Base-by-base conservation (phyloP, 306 rosid species). In the Begonia masoniana region DNA sequence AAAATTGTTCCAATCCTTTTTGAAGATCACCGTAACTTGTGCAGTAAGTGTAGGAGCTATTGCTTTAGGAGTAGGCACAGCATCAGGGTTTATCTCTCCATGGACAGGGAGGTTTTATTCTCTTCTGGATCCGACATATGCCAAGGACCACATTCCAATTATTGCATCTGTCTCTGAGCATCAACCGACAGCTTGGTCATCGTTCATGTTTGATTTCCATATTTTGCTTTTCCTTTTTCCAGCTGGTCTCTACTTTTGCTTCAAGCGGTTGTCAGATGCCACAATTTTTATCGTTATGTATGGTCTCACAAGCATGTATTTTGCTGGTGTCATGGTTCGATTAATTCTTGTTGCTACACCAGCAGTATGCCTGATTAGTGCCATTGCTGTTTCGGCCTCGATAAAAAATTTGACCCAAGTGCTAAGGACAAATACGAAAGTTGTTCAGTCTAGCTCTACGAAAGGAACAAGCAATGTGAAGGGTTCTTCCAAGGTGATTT, bases 131-230 rank as follows among this genome's bases (percentile, higher is more conserved):
- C 99, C 99, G 58, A 92, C 99, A 10, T 92, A 92, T 54, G 99
- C 99, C 8, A 92, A 92, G 74, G 99, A 87, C 76, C 93, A 92
- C 63, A 92, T 92, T 65, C 99, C 96, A 9, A 92, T 92, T 47
- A 92, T 92, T 51, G 99, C 96, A 5, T 92, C 99, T 15, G 99
- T 92, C 77, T 92, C 99, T 56, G 99, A 92, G 79, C 99, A 92
- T 79, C 99, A 92, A 68, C 99, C 99, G 15, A 92, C 99, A n/a
- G 96, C 99, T 15, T 92, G 99, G 99, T 91, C 99, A 10, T 91
- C 99, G 50, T 91, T 91, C 76, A 92, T 92, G 99, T 92, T 92
- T 65, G 99, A 92, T 78, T 92, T 81, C 74, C 99, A 92, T 68
- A 82, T 92, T 69, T 69, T 92, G 67, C 73, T 92, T 63, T 75